Percentiles rank a stretch among this genome's conserved stretches.
These are phyloP conservation scores for Glomus cerebriforme DNA, from an alignment of 192 early-diverging fungal genomes.

Conservation along the genomic window DNA sequence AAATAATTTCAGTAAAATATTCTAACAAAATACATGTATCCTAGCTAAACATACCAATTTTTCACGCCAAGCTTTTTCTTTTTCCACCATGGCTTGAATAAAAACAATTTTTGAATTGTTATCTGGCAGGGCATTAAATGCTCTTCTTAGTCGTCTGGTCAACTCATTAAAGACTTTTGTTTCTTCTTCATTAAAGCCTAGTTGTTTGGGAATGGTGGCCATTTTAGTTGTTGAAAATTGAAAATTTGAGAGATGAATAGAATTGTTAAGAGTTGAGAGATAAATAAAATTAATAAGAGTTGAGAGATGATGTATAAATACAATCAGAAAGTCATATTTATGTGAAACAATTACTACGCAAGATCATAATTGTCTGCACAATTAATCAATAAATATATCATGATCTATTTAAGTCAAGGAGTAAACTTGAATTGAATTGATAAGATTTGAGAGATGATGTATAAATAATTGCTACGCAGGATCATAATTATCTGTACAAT, in stretches of 20 bases:
- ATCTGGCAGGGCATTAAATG: neutral
- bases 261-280: too few species aligned
- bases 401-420: too few species aligned
- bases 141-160: neutral
- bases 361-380: too few species aligned
- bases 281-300: neutral
- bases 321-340: neutral
- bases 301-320: slow-evolving; percentile 1
- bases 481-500: too few species aligned
- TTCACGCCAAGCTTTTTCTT: slow-evolving; percentile 3
- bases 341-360: slow-evolving; percentile 9
- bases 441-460: too few species aligned
- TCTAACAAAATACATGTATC: slow-evolving; percentile 3
- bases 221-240: slow-evolving; percentile 9
- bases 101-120: neutral
- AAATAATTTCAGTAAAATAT: slow-evolving; percentile 29
- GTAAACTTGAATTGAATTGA: too few species aligned
- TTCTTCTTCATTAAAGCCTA: neutral
- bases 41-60: slow-evolving; percentile 31
- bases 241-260: neutral
- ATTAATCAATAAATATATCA: too few species aligned
- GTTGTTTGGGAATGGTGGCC: neutral
- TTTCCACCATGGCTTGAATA: neutral
- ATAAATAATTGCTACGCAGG: too few species aligned
- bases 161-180: slow-evolving; percentile 2